Evolutionary conservation across 78 protist species (phyloP), one percentile per base, ranked within the genome.

Genomic region (Dictyostelium purpureum): DNA sequence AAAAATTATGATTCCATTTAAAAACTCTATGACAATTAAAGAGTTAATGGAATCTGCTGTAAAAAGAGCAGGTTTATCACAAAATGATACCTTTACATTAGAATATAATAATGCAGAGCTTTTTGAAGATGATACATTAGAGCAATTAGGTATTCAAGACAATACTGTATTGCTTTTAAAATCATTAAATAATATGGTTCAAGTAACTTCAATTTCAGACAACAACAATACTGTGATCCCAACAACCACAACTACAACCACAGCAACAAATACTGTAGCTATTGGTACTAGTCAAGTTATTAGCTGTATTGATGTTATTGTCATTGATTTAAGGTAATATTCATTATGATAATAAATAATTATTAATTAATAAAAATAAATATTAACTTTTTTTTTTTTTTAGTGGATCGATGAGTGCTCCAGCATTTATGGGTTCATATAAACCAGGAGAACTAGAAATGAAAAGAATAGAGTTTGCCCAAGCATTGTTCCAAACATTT

Each of bases 401-500:
- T n/a, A n/a, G n/a, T 0, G 21, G 42, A 6, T 28, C 38, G 3
- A 59, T 59, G 69, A 6, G 35, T 9, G 6, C 14, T 54, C 11
- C 4, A 0, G 63, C 63, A 63, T 63, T 24, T 63, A 6, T 6
- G 2, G 42, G 75, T 1, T 35, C 26, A 31, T 1, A 9, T 31
- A 24, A 21, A 37, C 19, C 33, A 37, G 42, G 47, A 33, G 21
- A 2, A 19, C 4, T 42, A 43, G 51, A 37, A 37, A 70, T 70
- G 78, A 73, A 1, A 2, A 49, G 89, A 73, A 67, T 21, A 43
- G 67, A 54, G 10, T 19, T 73, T 18, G 70, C 89, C 18, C 74
- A 81, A 49, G 61, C 61, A 26, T 54, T 71, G 26, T 81, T 81
- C 37, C 89, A 81, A 43, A 81, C 89, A 35, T 45, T 79, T 11